These are phyloP conservation scores for Aspergillus thermomutatus DNA, from an alignment of 2,329 filamentous ascomycete species.

Conservation along the genomic window DNA sequence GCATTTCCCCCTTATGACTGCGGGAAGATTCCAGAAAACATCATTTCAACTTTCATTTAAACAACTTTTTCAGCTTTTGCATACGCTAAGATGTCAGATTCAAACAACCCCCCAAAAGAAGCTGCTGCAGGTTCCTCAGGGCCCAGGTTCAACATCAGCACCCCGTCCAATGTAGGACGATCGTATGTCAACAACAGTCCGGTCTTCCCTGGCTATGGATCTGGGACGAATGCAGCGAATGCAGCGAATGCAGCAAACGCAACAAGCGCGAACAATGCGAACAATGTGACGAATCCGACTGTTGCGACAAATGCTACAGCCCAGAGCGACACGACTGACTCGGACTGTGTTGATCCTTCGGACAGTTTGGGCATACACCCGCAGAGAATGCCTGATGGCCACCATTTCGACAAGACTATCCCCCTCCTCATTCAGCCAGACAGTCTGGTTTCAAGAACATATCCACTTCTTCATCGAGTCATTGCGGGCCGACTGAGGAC, in stretches of 20 bases:
- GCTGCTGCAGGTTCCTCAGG: not conserved
- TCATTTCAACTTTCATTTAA: not conserved
- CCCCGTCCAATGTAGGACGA: no score
- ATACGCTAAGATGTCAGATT: not conserved
- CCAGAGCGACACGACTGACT: not conserved
- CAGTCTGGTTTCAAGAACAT: slow-evolving; percentile 2
- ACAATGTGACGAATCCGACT: not conserved
- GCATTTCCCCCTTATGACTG: not conserved
- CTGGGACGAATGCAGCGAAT: not conserved
- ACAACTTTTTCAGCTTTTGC: not conserved
- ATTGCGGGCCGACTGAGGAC: slow-evolving; percentile 7
- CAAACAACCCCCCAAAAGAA: not conserved
- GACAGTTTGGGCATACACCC: not conserved
- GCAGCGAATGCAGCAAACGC: not conserved
- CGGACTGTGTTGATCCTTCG: not conserved
- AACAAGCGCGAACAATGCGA: not conserved
- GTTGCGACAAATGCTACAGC: not conserved
- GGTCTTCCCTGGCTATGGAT: not conserved
- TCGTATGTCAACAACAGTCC: not conserved
- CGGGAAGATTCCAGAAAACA: not conserved
- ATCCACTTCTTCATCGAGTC: slow-evolving; percentile 12
- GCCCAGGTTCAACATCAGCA: not conserved
- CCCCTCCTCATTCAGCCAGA: slow-evolving; percentile 8
- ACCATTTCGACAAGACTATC: not conserved
- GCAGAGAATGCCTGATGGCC: not conserved